Percentiles rank a stretch among this genome's conserved stretches.
Conservation (phyloP, 2,329 filamentous ascomycete species). For the Fulvia fulva region DNA sequence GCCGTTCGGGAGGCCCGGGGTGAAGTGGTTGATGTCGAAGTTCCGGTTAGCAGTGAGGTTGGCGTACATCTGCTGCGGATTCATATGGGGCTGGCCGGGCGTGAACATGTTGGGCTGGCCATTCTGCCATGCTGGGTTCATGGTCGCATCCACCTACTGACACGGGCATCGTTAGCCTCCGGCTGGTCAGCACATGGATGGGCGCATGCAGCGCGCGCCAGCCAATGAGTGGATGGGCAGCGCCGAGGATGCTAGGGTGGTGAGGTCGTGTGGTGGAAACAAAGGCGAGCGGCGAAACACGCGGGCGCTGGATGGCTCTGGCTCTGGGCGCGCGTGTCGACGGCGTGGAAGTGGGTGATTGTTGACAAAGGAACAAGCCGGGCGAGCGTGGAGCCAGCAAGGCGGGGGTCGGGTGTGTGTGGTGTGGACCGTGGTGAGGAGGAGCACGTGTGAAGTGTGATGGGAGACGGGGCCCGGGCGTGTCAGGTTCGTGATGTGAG, state of each 20-base stretch:
- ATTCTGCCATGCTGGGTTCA: slow-evolving; percentile 14
- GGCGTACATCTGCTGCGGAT: slow-evolving; percentile 20
- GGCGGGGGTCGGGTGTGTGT: neutral
- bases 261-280: neutral
- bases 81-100: slow-evolving; percentile 13
- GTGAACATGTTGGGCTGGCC: slow-evolving; percentile 19
- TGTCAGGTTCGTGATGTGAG: too few relatives aligned
- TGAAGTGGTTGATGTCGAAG: slow-evolving; percentile 42
- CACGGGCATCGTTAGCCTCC: slow-evolving; percentile 8
- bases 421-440: neutral
- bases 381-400: neutral
- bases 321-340: neutral
- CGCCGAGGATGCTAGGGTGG: neutral
- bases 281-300: neutral
- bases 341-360: neutral
- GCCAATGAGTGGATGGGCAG: neutral
- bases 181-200: neutral
- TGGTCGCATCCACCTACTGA: slow-evolving; percentile 12
- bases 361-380: neutral
- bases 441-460: too few relatives aligned
- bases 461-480: too few relatives aligned
- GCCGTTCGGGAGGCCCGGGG: slow-evolving; percentile 60
- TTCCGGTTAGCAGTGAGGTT: slow-evolving; percentile 18
- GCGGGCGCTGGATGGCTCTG: neutral
- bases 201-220: neutral